Conservation (phyloP, 2,329 filamentous ascomycete genomes). For the Rhynchosporium agropyri region DNA sequence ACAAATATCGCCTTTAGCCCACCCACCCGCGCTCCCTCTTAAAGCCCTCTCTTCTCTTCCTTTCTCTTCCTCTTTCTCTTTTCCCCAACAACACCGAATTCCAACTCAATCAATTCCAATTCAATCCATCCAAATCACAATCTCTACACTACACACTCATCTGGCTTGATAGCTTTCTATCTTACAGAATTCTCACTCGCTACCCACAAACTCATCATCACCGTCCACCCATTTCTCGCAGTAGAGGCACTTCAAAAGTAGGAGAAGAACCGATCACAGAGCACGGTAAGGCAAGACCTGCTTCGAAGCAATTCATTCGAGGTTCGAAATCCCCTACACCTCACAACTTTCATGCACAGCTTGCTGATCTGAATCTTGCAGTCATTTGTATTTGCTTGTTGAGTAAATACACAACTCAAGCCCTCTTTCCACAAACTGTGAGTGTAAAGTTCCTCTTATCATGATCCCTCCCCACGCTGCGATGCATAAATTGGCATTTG, state of each 20-base stretch:
- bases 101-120: neutral
- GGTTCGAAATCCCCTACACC: slow-evolving; percentile 27
- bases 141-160: slow-evolving; percentile 39
- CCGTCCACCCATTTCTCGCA: slow-evolving; percentile 26
- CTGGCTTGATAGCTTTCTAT: slow-evolving; percentile 45
- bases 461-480: neutral
- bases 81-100: slow-evolving; percentile 29
- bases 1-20: neutral
- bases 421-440: slow-evolving; percentile 33
- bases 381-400: slow-evolving; percentile 27
- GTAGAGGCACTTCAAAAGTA: slow-evolving; percentile 19
- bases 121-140: slow-evolving; percentile 32
- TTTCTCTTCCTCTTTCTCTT: slow-evolving; percentile 14
- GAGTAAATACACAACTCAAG: slow-evolving; percentile 25
- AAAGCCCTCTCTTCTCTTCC: slow-evolving; percentile 5
- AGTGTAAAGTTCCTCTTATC: slow-evolving; percentile 31
- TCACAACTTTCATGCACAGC: neutral
- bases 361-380: slow-evolving; percentile 26
- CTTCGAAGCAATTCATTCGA: slow-evolving; percentile 22
- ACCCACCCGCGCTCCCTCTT: neutral
- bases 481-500: slow-evolving; percentile 6
- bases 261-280: neutral
- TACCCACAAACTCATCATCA: slow-evolving; percentile 35
- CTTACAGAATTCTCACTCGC: slow-evolving; percentile 42
- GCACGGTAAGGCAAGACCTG: slow-evolving; percentile 11